phyloP scores from a whole-genome alignment of 108 stramenopile species.

The Stephanodiscus minutulus region DNA sequence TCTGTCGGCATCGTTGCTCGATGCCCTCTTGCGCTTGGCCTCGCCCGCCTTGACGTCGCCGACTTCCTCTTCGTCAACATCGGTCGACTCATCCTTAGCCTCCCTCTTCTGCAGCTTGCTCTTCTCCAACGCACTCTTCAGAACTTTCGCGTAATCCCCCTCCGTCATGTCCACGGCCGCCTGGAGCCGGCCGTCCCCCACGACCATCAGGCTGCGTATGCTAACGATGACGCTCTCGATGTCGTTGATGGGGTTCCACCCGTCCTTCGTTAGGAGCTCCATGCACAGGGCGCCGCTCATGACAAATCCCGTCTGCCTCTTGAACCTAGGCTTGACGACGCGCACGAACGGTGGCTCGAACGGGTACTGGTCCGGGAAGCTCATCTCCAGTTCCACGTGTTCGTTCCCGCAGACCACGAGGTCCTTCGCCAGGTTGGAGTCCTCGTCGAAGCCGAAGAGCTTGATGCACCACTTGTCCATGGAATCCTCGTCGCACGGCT shows the following conservation, averaged over 20 bases:
- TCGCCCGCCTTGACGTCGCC: conserved; percentile 17
- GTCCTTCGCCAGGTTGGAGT: conserved; percentile 81
- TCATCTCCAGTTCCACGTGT: conserved; percentile 89
- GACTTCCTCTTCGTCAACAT: conserved; percentile 12
- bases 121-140: conserved; percentile 11
- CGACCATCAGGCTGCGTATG: conserved; percentile 87
- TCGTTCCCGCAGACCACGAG: conserved; percentile 73
- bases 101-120: conserved; percentile 24
- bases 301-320: conserved; percentile 91
- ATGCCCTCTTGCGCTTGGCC: conserved; percentile 39
- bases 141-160: conserved; percentile 37
- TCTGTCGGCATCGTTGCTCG: conserved; percentile 26
- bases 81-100: conserved; percentile 27
- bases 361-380: conserved; percentile 91
- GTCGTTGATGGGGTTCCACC: conserved; percentile 94
- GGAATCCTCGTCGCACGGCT: conserved; percentile 73
- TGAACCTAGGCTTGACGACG: conserved; percentile 86
- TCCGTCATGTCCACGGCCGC: conserved; percentile 65
- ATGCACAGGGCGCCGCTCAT: conserved; percentile 94
- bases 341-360: conserved; percentile 92
- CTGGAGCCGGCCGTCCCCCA: conserved; percentile 84
- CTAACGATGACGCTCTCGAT: conserved; percentile 93
- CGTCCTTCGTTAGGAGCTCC: conserved; percentile 92
- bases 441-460: conserved; percentile 85
- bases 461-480: conserved; percentile 91